Percentiles rank a stretch among this genome's conserved stretches.
These are phyloP conservation scores for Meyerozyma carpophila DNA, from an alignment of 1,139 yeast genomes.

Conservation along the genomic window DNA sequence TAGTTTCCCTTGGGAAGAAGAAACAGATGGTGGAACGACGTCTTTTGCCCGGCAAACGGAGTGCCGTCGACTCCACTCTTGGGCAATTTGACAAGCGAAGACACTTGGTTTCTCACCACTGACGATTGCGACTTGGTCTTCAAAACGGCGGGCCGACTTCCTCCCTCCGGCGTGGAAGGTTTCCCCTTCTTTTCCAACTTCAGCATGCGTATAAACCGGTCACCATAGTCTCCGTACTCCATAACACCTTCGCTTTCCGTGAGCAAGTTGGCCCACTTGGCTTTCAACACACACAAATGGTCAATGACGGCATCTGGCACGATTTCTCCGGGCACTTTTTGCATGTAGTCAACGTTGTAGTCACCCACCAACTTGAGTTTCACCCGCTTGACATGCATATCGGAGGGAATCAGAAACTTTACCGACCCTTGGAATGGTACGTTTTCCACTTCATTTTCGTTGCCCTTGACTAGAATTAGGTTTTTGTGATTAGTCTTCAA, in stretches of 20 bases:
- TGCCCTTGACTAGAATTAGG: conserved; percentile 49
- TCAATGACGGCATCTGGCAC: conserved; percentile 46
- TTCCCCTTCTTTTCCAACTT: conserved; percentile 9
- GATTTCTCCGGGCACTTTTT: conserved; percentile 27
- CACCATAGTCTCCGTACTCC: conserved; percentile 39
- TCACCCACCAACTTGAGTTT: conserved; percentile 47
- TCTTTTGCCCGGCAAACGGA: conserved; percentile 25
- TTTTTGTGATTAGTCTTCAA: conserved; percentile 51
- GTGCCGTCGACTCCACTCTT: conserved; percentile 42
- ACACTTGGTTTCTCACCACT: conserved; percentile 7
- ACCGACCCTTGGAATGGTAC: conserved; percentile 52
- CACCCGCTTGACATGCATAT: conserved; percentile 44
- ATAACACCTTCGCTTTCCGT: conserved; percentile 41
- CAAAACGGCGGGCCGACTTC: conserved; percentile 11
- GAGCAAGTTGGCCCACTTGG: conserved; percentile 57
- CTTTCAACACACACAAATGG: conserved; percentile 44
- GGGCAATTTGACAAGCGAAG: conserved; percentile 21
- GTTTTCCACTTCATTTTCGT: conserved; percentile 52
- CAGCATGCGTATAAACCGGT: conserved; percentile 17
- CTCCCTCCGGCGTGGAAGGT: conserved; percentile 1
- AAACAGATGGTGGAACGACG: conserved; percentile 30
- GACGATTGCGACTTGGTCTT: conserved; percentile 16
- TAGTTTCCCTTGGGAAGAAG: conserved; percentile 61
- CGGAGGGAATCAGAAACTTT: conserved; percentile 49
- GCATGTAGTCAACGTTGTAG: conserved; percentile 49